Conservation (phyloP, 2,329 filamentous ascomycete genomes). For the Penicillium sp. region DNA sequence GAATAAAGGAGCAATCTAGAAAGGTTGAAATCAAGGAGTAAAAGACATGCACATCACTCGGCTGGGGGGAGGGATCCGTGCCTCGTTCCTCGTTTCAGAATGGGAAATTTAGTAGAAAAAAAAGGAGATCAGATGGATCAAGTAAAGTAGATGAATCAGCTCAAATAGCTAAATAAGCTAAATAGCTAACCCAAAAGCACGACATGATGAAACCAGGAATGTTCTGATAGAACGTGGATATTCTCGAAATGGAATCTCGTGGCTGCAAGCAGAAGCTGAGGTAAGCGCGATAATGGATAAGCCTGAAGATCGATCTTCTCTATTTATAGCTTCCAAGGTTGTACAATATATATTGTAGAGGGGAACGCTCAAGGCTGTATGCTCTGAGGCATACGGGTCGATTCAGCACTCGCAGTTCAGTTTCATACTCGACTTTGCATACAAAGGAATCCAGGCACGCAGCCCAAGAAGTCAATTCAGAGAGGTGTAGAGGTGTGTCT, state of each 20-base stretch:
- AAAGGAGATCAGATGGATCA: constrained; percentile 3
- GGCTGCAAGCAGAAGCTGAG: constrained; percentile 31
- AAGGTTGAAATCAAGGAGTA: constrained; percentile 11
- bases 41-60: constrained; percentile 16
- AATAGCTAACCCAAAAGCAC: neutral
- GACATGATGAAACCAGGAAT: neutral
- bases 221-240: neutral
- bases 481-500: too few species aligned
- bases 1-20: constrained; percentile 3
- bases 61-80: constrained; percentile 33
- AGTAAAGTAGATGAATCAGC: neutral
- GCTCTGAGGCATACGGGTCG: neutral
- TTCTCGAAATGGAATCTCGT: constrained; percentile 23
- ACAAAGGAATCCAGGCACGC: too few species aligned
- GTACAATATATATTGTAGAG: neutral
- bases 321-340: neutral
- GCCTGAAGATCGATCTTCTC: neutral
- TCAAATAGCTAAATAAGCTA: constrained; percentile 1
- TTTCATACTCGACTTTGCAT: too few species aligned
- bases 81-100: constrained; percentile 39
- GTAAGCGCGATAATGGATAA: constrained; percentile 19
- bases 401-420: neutral
- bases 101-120: constrained; percentile 22
- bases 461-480: too few species aligned
- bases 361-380: neutral